Base-by-base conservation (phyloP, 1,284 basidiomycete species). In the Bondarzewia mesenterica region DNA sequence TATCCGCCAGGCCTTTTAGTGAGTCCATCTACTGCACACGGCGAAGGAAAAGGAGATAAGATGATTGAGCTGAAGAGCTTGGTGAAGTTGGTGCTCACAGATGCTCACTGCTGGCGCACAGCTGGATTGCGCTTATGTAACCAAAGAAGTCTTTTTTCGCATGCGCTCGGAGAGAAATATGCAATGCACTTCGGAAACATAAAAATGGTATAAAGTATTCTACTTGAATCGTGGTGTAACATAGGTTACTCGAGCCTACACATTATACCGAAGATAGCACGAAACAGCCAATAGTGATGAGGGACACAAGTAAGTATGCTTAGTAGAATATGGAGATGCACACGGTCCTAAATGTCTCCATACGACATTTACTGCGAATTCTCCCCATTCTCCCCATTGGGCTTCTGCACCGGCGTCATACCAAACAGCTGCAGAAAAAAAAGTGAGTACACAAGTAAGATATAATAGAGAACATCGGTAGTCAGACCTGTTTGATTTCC, bases 401-500 rank as follows among this genome's bases (percentile, higher is more conserved):
- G 26, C 29, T 26, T 32, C 25, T 52, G 52, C 0, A 46, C 16
- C 26, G 52, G 48, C 4, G 40, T n/a, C 54, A 56, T 56, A 21
- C 54, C 54, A 29, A 55, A 56, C 39, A 56, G 51, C 54, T 56
- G n/a, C n/a, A n/a, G 40, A 40, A 21, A 25, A 7, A 20, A 29
- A n/a, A 29, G n/a, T 7, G 16, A 8, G 36, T 36, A 39, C 12
- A 26, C 18, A 32, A 29, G 2, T 18, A 0, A 20, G 29, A 5
- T 29, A 37, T 10, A 16, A 10, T 7, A 3, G 3, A 20, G 35
- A 15, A 23, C 20, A 32, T 18, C 22, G 36, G 15, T 4, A 16
- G 4, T 62, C 66, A 29, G 47, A 70, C 69, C 18, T 60, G 72
- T 64, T 74, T 77, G 54, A 82, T 76, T 58, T 83, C 77, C 57